Conservation (phyloP, 163 green algal genomes). For the Chlorella variabilis region DNA sequence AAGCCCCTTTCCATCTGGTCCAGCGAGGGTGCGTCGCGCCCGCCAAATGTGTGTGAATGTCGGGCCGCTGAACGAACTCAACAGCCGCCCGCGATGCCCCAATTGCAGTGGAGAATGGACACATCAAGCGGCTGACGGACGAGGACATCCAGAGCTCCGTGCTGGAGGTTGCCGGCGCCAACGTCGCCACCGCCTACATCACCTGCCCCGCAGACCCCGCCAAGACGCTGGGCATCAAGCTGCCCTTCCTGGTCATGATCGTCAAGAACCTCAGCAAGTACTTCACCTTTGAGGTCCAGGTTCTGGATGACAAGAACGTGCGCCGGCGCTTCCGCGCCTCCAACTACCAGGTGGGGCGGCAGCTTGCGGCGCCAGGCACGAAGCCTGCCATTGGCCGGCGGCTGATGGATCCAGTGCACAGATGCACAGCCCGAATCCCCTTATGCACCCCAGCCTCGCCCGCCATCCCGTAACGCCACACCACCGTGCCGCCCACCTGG, state of each 20-base stretch:
- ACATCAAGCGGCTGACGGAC: constrained; percentile 96
- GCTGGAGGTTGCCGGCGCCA: constrained; percentile 92
- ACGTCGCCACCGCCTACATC: constrained; percentile 92
- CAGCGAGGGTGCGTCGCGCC: constrained; percentile 78
- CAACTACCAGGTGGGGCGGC: constrained; percentile 91
- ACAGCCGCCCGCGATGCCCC: not conserved
- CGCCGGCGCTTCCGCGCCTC: constrained; percentile 93
- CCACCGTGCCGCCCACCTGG: too few relatives aligned
- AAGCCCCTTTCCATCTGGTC: constrained; percentile 97
- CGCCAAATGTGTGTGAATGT: constrained; percentile 10
- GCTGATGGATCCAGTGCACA: too few relatives aligned
- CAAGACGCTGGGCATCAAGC: constrained; percentile 95
- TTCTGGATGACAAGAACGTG: constrained; percentile 98
- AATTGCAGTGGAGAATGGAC: constrained; percentile 87
- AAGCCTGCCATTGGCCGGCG: too few relatives aligned
- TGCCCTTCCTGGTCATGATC: constrained; percentile 96
- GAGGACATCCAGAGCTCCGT: constrained; percentile 93
- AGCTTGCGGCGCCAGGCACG: not conserved
- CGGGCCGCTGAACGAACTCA: not conserved
- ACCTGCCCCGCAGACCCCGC: constrained; percentile 87
- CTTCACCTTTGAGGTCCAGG: constrained; percentile 98
- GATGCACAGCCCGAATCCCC: too few relatives aligned
- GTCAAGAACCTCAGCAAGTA: constrained; percentile 99
- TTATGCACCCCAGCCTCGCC: too few relatives aligned
- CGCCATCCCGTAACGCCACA: too few relatives aligned